Conservation (phyloP, 2,329 filamentous ascomycete species). For the Dactylellina sp. region DNA sequence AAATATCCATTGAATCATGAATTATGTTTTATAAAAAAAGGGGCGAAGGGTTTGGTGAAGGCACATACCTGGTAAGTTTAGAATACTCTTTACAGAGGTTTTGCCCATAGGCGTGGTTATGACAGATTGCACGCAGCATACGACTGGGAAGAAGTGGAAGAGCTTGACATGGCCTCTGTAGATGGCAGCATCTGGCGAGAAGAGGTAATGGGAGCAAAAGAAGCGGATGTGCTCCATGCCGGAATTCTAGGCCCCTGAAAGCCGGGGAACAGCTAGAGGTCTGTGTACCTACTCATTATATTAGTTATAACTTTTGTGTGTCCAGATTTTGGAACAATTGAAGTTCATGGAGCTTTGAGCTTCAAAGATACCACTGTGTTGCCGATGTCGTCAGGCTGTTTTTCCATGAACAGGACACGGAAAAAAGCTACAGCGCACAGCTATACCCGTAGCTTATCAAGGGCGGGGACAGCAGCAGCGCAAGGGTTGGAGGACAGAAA, state of each 20-base stretch:
- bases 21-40: not conserved
- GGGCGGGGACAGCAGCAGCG: too few species aligned
- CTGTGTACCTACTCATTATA: too few species aligned
- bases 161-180: slow-evolving; percentile 44
- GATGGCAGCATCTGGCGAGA: slow-evolving; percentile 36
- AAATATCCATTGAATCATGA: not conserved
- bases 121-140: slow-evolving; percentile 32
- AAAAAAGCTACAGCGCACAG: too few species aligned
- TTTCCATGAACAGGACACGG: too few species aligned
- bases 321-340: too few species aligned
- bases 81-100: slow-evolving; percentile 77
- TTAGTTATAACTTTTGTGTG: too few species aligned
- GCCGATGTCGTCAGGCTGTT: too few species aligned
- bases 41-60: not conserved
- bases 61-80: slow-evolving; percentile 83
- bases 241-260: not conserved
- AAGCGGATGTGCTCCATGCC: slow-evolving; percentile 25
- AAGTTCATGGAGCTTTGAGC: not conserved
- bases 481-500: too few species aligned
- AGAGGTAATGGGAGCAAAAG: slow-evolving; percentile 36
- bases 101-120: slow-evolving; percentile 79
- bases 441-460: too few species aligned
- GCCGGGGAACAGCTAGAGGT: too few species aligned
- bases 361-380: not conserved
- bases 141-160: slow-evolving; percentile 51